Evolutionary conservation across 2,329 filamentous ascomycete genomes (phyloP).

Genomic region (Pyrenophora teres): DNA sequence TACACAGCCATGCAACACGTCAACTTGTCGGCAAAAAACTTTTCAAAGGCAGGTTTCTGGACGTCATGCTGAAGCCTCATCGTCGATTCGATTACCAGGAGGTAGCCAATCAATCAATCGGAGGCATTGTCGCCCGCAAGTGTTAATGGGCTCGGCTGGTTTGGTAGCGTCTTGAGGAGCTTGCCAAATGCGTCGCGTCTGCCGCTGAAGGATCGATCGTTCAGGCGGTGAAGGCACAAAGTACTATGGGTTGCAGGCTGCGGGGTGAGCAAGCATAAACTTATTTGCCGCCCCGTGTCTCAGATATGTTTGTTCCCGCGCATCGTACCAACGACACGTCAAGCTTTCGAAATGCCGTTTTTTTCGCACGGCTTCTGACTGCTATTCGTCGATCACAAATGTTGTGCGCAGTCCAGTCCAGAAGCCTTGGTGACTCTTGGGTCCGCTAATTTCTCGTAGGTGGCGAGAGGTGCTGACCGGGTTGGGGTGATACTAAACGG

Average conservation of each 20-base stretch:
- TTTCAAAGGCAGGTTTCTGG: no score
- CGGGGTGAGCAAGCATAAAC: background rate
- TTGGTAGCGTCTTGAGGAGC: no score
- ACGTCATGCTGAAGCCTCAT: no score
- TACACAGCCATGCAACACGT: no score
- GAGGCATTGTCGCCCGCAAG: no score
- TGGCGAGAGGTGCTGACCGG: background rate
- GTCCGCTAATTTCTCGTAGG: background rate
- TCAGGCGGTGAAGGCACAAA: constrained; percentile 3
- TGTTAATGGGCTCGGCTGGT: no score
- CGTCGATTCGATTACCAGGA: no score
- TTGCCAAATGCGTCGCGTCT: no score
- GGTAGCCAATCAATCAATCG: no score
- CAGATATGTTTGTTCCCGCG: constrained; percentile 2
- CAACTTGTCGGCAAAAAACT: no score
- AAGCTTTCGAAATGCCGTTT: background rate
- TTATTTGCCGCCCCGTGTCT: constrained; percentile 3
- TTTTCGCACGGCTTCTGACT: background rate
- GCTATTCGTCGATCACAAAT: background rate
- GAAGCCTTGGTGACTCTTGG: background rate
- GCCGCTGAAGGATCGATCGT: constrained; percentile 1
- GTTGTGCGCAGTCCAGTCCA: background rate
- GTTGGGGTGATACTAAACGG: background rate
- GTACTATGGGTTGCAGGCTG: background rate
- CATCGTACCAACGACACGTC: background rate